Percentiles rank a stretch among this genome's conserved stretches.
Evolutionary conservation across 2,329 filamentous ascomycete genomes (phyloP).

Genomic region (Neonectria hederae): DNA sequence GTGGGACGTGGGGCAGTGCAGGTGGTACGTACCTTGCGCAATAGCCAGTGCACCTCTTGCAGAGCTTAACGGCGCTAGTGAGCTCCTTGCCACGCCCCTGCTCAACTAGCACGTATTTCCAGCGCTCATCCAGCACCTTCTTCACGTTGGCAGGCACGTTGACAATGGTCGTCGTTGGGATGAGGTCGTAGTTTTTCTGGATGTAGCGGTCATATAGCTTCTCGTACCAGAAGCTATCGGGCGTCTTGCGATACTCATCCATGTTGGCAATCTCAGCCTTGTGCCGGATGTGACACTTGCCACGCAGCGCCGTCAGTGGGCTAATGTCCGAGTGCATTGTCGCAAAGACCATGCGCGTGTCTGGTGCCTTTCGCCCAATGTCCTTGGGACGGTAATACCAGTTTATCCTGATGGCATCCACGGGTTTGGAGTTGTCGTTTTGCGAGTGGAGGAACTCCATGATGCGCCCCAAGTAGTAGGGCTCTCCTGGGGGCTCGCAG

Average conservation of each 20-base stretch:
- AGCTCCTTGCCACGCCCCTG: conserved; percentile 93
- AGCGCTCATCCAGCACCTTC: conserved; percentile 92
- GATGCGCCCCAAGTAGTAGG: conserved; percentile 95
- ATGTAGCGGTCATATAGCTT: conserved; percentile 99
- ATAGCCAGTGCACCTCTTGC: conserved; percentile 90
- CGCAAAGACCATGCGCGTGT: conserved; percentile 90
- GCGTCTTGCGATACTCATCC: conserved; percentile 83
- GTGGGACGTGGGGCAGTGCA: conserved; percentile 34
- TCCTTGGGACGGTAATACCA: conserved; percentile 99
- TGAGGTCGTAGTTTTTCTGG: conserved; percentile 96
- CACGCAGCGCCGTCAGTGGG: conserved; percentile 89
- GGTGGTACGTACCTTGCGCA: conserved; percentile 78
- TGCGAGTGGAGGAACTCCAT: conserved; percentile 95
- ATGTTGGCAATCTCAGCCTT: conserved; percentile 84
- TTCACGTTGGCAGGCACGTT: conserved; percentile 97
- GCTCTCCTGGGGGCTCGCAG: conserved; percentile 96
- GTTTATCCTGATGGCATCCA: conserved; percentile 92
- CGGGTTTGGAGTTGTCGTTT: conserved; percentile 75
- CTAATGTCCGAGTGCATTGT: conserved; percentile 99
- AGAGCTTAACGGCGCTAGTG: conserved; percentile 94
- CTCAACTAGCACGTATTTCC: conserved; percentile 96
- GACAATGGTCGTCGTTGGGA: conserved; percentile 90
- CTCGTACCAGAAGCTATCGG: conserved; percentile 95
- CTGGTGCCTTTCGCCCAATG: conserved; percentile 89
- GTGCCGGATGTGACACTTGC: conserved; percentile 92